A percentile compares a stretch with the other conserved stretches of the same genome.
phyloP scores from a whole-genome alignment of 768 basidiomycete species.

The Termitomyces sp. region DNA sequence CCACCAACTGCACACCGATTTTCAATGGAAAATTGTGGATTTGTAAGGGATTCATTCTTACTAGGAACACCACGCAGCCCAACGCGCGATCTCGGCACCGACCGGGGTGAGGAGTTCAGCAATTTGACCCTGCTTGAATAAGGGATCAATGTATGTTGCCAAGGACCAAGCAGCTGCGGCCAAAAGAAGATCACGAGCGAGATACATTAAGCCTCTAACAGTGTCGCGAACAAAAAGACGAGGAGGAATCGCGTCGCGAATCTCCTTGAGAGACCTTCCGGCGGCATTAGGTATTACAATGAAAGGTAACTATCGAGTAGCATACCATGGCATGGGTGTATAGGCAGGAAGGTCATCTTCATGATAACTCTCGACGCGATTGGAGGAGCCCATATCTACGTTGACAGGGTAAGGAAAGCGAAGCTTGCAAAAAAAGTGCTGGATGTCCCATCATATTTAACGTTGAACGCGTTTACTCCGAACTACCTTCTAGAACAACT shows the following conservation, averaged over 20 bases:
- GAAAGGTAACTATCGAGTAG: background rate
- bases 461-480: slow-evolving; percentile 5
- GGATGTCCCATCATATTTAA: slow-evolving; percentile 7
- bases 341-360: slow-evolving; percentile 37
- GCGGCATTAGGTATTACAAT: background rate
- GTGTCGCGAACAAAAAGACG: slow-evolving; percentile 40
- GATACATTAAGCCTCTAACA: slow-evolving; percentile 30
- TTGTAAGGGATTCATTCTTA: slow-evolving; percentile 18
- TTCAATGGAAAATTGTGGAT: background rate
- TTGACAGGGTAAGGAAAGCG: slow-evolving; percentile 4
- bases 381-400: slow-evolving; percentile 10
- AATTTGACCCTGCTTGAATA: slow-evolving; percentile 22
- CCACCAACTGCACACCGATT: slow-evolving; percentile 41
- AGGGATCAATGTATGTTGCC: slow-evolving; percentile 38
- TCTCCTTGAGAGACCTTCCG: slow-evolving; percentile 41
- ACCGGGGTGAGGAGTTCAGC: slow-evolving; percentile 22
- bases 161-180: slow-evolving; percentile 36
- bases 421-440: background rate
- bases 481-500: slow-evolving; percentile 2
- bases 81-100: slow-evolving; percentile 31
- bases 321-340: slow-evolving; percentile 42
- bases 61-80: slow-evolving; percentile 42
- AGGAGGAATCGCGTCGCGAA: slow-evolving; percentile 42
- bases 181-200: slow-evolving; percentile 41
- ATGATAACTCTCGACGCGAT: slow-evolving; percentile 18